Conservation (phyloP, 768 basidiomycete species). For the Phanerodontia chrysosporium region DNA sequence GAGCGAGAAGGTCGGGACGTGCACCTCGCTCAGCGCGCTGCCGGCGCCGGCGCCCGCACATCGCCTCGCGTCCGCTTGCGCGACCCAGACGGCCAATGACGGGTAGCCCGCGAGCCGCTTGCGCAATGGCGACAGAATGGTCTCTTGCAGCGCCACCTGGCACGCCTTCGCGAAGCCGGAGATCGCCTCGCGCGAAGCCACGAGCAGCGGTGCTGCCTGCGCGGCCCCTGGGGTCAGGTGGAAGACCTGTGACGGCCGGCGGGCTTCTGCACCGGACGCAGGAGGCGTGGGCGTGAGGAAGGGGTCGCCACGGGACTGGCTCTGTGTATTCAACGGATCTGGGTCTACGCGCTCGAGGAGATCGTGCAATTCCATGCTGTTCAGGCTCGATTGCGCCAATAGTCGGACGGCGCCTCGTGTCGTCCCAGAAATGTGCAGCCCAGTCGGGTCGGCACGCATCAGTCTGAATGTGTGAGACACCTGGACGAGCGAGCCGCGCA, state of each 20-base stretch:
- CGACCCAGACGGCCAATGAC: conserved; percentile 61
- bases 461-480: conserved; percentile 57
- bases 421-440: conserved; percentile 49
- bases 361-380: conserved; percentile 69
- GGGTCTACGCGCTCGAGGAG: conserved; percentile 53
- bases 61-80: conserved; percentile 44
- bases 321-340: conserved; percentile 24
- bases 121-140: conserved; percentile 80
- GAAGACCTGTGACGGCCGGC: conserved; percentile 26
- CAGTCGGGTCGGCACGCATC: conserved; percentile 48
- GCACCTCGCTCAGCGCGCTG: conserved; percentile 39
- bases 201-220: conserved; percentile 38
- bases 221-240: conserved; percentile 18
- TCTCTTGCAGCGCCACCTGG: conserved; percentile 75
- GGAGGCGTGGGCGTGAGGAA: conserved; percentile 15
- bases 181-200: conserved; percentile 50
- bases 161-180: conserved; percentile 64
- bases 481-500: conserved; percentile 56
- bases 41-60: conserved; percentile 33
- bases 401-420: conserved; percentile 67
- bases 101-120: conserved; percentile 72
- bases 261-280: conserved; percentile 23
- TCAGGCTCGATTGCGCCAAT: conserved; percentile 81
- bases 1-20: conserved; percentile 88
- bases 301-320: conserved; percentile 12